Evolutionary conservation across 139 green algal genomes (phyloP).

Genomic region (Zygnema cylindricum): DNA sequence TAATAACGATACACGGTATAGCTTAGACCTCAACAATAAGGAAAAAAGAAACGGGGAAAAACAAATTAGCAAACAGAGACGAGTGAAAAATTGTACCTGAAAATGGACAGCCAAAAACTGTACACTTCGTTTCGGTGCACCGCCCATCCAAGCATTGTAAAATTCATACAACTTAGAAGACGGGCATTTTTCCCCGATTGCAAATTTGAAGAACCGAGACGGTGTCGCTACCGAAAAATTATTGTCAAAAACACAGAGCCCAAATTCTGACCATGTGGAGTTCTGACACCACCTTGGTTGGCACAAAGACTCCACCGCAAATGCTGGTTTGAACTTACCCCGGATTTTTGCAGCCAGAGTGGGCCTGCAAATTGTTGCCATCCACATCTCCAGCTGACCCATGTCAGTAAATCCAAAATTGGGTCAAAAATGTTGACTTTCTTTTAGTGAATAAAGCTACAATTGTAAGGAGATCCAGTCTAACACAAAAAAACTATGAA

Average conservation of each 20-base stretch:
- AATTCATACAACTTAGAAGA: conserved; percentile 34
- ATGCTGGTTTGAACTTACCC: conserved; percentile 20
- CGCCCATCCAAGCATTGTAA: conserved; percentile 36
- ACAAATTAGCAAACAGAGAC: too few relatives aligned
- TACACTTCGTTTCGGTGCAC: not conserved
- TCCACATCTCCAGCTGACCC: too few relatives aligned
- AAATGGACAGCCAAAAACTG: conserved; percentile 45
- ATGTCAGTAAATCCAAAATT: too few relatives aligned
- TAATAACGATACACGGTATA: too few relatives aligned
- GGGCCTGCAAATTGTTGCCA: not conserved
- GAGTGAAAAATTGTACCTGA: too few relatives aligned
- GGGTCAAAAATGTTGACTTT: too few relatives aligned
- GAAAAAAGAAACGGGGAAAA: too few relatives aligned
- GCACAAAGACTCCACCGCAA: conserved; percentile 27
- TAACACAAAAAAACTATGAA: too few relatives aligned
- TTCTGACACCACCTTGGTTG: conserved; percentile 38
- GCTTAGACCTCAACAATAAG: too few relatives aligned
- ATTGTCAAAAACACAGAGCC: conserved; percentile 46
- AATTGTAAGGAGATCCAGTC: too few relatives aligned
- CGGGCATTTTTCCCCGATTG: conserved; percentile 11
- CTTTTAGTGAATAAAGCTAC: too few relatives aligned
- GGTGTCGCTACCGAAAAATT: conserved; percentile 28
- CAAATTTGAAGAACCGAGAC: conserved; percentile 7
- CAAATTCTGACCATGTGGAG: conserved; percentile 40
- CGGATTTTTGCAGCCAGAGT: not conserved